Conservation (phyloP, 345 rosid genomes). For the Syzygium aromaticum region DNA sequence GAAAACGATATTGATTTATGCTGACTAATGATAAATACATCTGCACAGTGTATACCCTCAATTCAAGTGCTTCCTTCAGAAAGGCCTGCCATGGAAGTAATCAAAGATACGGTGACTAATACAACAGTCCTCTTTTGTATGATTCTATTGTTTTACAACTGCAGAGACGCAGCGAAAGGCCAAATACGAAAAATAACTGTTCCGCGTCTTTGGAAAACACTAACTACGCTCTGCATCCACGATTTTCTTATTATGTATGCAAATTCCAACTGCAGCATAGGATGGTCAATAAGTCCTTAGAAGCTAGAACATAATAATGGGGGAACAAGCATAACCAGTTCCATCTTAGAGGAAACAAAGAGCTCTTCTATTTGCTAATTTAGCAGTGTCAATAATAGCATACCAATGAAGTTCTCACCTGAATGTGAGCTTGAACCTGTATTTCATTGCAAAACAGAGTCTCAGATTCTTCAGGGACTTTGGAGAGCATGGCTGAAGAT, state of each 20-base stretch:
- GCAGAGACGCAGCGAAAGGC: neutral
- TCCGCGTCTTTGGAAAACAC: neutral
- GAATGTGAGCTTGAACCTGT: neutral
- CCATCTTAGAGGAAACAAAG: neutral
- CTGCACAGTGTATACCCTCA: neutral
- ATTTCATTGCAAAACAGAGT: constrained; percentile 15
- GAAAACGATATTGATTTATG: neutral
- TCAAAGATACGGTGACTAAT: neutral
- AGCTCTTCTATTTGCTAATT: neutral
- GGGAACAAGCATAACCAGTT: neutral
- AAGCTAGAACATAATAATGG: neutral
- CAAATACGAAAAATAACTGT: neutral
- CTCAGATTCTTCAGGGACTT: constrained; percentile 8
- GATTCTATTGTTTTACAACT: neutral
- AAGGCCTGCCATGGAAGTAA: neutral
- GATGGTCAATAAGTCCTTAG: neutral
- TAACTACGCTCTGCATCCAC: neutral
- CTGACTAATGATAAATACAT: neutral
- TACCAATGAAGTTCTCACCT: neutral
- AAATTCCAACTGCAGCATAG: neutral
- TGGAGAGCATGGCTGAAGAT: constrained; percentile 26
- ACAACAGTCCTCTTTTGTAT: neutral
- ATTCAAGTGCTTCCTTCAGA: neutral
- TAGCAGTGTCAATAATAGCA: neutral
- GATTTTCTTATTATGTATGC: neutral